Percentiles rank a stretch among this genome's conserved stretches.
Conservation (phyloP, 192 early-diverging fungal species). For the Linnemannia zychae region DNA sequence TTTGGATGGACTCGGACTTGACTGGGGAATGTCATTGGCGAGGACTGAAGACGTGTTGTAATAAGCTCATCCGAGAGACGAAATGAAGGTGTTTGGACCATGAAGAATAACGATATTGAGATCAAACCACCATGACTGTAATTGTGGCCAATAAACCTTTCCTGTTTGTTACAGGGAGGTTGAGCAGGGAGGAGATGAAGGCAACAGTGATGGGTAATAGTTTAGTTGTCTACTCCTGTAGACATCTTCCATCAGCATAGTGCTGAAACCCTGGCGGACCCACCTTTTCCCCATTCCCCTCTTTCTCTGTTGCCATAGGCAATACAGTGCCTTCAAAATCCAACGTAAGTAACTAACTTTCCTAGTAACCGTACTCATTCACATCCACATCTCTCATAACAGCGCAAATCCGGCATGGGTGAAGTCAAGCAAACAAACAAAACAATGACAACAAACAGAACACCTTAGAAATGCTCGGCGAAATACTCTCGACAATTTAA, state of each 20-base stretch:
- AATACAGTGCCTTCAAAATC: conserved; percentile 53
- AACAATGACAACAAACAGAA: background rate
- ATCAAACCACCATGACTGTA: conserved; percentile 47
- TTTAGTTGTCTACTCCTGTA: conserved; percentile 19
- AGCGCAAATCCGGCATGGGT: background rate
- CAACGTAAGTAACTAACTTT: too few species aligned
- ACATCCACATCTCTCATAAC: background rate
- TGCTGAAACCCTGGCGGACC: background rate
- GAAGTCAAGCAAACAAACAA: background rate
- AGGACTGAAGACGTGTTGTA: conserved; percentile 66
- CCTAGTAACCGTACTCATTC: too few species aligned
- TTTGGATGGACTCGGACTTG: conserved; percentile 57
- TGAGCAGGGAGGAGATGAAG: background rate
- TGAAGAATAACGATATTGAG: conserved; percentile 43
- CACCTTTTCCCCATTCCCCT: background rate
- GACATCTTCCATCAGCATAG: too few species aligned
- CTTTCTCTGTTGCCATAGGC: background rate
- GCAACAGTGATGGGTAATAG: background rate
- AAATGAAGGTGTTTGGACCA: conserved; percentile 19
- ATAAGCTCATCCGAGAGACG: conserved; percentile 50
- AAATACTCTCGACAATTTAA: background rate
- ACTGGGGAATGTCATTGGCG: conserved; percentile 65
- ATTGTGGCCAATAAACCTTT: conserved; percentile 35
- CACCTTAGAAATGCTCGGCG: background rate
- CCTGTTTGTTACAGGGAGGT: conserved; percentile 21